Evolutionary conservation across 176 grass and related monocot genomes (phyloP).

Genomic region (Bonia amplexicaulis): DNA sequence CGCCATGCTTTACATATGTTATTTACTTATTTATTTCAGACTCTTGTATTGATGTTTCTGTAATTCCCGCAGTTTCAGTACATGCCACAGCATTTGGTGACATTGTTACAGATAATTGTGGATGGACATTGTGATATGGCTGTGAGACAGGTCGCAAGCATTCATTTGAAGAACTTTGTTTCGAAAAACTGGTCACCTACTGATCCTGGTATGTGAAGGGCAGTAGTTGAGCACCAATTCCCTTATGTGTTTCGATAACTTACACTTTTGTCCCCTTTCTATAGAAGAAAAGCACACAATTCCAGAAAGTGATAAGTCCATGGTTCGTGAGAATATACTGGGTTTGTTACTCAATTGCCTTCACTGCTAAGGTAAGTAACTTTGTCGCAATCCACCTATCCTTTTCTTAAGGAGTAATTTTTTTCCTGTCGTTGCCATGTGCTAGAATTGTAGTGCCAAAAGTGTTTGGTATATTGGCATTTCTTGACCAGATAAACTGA

Average conservation of each 20-base stretch:
- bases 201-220: slow-evolving; percentile 10
- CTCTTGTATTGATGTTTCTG: slow-evolving; percentile 7
- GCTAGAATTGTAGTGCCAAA: neutral
- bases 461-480: neutral
- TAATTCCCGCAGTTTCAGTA: slow-evolving; percentile 70
- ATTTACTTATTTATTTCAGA: neutral
- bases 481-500: slow-evolving; percentile 13
- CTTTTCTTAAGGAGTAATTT: too few relatives aligned
- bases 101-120: slow-evolving; percentile 80
- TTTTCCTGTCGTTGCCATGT: neutral
- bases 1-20: neutral
- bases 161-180: slow-evolving; percentile 95
- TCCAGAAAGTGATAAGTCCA: slow-evolving; percentile 68
- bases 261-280: neutral
- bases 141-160: slow-evolving; percentile 90
- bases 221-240: neutral
- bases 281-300: slow-evolving; percentile 59
- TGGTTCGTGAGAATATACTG: too few relatives aligned
- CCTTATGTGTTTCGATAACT: neutral
- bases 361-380: too few relatives aligned
- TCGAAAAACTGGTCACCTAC: slow-evolving; percentile 74
- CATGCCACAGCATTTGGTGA: slow-evolving; percentile 67
- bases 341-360: slow-evolving; percentile 76
- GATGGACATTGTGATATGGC: slow-evolving; percentile 71
- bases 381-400: too few relatives aligned